phyloP scores from a whole-genome alignment of 108 stramenopile genomes.

The Skeletonema potamos region DNA sequence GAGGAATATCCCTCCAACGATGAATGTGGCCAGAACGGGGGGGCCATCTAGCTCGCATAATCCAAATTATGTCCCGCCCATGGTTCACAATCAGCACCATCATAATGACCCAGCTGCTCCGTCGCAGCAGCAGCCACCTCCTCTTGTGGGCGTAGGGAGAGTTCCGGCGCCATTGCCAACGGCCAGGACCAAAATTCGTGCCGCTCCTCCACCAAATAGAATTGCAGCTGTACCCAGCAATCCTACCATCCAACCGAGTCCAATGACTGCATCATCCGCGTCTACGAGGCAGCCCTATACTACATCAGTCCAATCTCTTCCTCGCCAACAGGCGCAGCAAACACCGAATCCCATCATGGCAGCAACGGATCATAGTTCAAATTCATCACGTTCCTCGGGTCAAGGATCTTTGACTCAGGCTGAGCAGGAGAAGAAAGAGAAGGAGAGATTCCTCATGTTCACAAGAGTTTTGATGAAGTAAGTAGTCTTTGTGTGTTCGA shows the following conservation, averaged over 20 bases:
- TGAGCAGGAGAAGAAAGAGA: slow-evolving; percentile 55
- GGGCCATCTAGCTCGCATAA: slow-evolving; percentile 6
- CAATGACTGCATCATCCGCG: background rate
- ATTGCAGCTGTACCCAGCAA: slow-evolving; percentile 7
- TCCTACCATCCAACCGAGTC: background rate
- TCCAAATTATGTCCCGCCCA: slow-evolving; percentile 15
- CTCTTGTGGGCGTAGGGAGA: slow-evolving; percentile 3
- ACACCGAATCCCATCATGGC: background rate
- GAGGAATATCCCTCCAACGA: background rate
- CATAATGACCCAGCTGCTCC: slow-evolving; percentile 1
- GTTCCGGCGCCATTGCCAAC: background rate
- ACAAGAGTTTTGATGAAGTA: slow-evolving; percentile 82
- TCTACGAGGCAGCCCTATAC: background rate
- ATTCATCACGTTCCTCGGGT: background rate
- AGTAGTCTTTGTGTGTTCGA: slow-evolving; percentile 5
- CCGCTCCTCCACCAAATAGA: slow-evolving; percentile 17
- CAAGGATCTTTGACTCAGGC: background rate
- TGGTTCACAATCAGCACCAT: slow-evolving; percentile 18
- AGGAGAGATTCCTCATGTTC: slow-evolving; percentile 85
- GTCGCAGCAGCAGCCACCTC: slow-evolving; percentile 9
- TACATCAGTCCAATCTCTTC: slow-evolving; percentile 10
- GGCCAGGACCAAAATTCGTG: background rate
- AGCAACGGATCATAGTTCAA: background rate
- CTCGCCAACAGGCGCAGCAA: slow-evolving; percentile 12
- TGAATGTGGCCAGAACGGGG: slow-evolving; percentile 7